Evolutionary conservation across 2,329 filamentous ascomycete genomes (phyloP), one percentile per base, ranked within the genome.

Genomic region (Mariannaea sp.): DNA sequence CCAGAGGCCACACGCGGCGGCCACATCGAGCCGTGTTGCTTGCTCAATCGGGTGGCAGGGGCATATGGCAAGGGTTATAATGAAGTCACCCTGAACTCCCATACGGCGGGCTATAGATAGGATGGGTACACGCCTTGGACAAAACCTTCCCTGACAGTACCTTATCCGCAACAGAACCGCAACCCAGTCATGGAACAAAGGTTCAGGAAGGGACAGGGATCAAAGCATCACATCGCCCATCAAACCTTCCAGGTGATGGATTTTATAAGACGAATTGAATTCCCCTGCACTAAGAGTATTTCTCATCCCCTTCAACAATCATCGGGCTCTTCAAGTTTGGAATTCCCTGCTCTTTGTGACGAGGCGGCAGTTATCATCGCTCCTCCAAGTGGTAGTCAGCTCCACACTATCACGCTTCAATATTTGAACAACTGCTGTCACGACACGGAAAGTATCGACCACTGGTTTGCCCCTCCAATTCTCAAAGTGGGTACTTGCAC

Each of bases 181-280:
- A 52, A 40, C 16, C 54, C 49, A 57, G 56, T 61, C 39, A 55
- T 50, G 51, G 42, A 49, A 50, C 48, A 17, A 32, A 50, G 41
- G 40, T 33, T 46, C 51, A 50, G 44, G 40, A 54, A 39, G 53
- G 57, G 33, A 53, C 56, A 32, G 60, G 42, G 55, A 26, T 33
- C 32, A 35, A 51, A 40, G 57, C 51, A 58, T 56, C 40, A 53
- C 55, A 60, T 54, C 49, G 35, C 30, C 38, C 47, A 52, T 39
- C 48, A 24, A 33, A 26, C 43, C 24, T 49, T 55, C 9, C 41
- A 14, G 17, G 43, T 41, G 53, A 45, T 41, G 49, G 55, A 16
- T 48, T 24, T 48, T 66, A 65, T 66, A 65, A 66, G 56, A 66
- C 55, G 53, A 54, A 41, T 46, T 45, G 42, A 40, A 43, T 53